phyloP scores from a whole-genome alignment of 2,329 filamentous ascomycete genomes.

The Cercospora sesami region DNA sequence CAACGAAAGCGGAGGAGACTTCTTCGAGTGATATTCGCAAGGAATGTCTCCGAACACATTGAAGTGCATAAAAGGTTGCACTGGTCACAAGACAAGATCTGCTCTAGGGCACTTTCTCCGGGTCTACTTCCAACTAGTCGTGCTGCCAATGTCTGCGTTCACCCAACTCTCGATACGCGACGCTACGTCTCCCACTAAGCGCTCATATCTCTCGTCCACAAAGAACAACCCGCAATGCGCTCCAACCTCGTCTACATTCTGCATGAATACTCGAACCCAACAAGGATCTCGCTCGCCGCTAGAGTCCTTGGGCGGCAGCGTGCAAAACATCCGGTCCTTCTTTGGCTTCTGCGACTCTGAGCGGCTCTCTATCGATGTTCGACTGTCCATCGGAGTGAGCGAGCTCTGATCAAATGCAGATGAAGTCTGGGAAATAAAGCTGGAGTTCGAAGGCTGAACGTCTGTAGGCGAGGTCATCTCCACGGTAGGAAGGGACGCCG shows the following conservation, averaged over 20 bases:
- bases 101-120: neutral
- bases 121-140: conserved; percentile 4
- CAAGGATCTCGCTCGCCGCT: conserved; percentile 63
- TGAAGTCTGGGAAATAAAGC: conserved; percentile 10
- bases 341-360: conserved; percentile 34
- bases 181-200: conserved; percentile 41
- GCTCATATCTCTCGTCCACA: conserved; percentile 54
- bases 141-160: conserved; percentile 23
- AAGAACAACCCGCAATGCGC: conserved; percentile 84
- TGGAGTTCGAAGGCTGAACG: conserved; percentile 12
- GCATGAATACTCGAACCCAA: conserved; percentile 80
- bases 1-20: conserved; percentile 41
- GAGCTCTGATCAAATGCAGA: conserved; percentile 12
- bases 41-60: neutral
- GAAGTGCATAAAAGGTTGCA: neutral
- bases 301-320: conserved; percentile 61
- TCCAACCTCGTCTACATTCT: conserved; percentile 77
- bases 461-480: neutral
- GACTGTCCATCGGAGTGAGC: conserved; percentile 21
- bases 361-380: conserved; percentile 8
- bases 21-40: conserved; percentile 34
- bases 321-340: conserved; percentile 76
- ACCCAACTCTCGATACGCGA: conserved; percentile 41
- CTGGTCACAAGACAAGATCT: neutral
- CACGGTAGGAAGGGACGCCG: neutral